Conservation (phyloP, 306 rosid genomes). For the Fagus sylvatica region DNA sequence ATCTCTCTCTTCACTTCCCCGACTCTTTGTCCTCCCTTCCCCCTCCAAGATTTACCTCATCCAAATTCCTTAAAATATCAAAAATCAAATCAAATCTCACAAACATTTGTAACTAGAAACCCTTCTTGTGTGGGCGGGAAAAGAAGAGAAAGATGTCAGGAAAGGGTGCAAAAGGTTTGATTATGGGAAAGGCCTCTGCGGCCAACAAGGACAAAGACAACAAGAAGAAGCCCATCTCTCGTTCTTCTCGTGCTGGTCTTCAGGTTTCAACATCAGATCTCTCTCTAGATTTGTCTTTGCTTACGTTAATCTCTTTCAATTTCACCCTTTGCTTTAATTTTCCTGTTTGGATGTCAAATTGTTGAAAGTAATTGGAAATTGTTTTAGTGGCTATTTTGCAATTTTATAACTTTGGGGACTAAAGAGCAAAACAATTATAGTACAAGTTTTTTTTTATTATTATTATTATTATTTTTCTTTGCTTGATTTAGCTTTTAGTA, state of each 20-base stretch:
- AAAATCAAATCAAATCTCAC: too few relatives aligned
- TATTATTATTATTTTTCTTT: neutral
- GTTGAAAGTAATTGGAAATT: too few relatives aligned
- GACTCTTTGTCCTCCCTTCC: too few relatives aligned
- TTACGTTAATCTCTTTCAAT: neutral
- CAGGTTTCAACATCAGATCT: conserved; percentile 50
- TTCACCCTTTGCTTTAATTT: neutral
- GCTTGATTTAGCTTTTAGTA: neutral
- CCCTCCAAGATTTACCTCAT: too few relatives aligned
- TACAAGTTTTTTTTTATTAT: too few relatives aligned
- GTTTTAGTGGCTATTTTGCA: too few relatives aligned
- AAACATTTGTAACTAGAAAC: too few relatives aligned
- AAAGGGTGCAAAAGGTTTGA: conserved; percentile 80
- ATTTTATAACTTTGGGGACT: too few relatives aligned
- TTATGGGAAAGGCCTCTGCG: conserved; percentile 54
- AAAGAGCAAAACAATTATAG: too few relatives aligned
- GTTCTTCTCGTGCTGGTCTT: conserved; percentile 85
- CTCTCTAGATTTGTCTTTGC: neutral
- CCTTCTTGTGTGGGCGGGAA: too few relatives aligned
- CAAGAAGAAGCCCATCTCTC: conserved; percentile 79
- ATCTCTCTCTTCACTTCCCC: too few relatives aligned
- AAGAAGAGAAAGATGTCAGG: conserved; percentile 59
- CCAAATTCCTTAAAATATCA: too few relatives aligned
- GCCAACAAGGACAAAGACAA: conserved; percentile 64
- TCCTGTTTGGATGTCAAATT: neutral